Base-by-base conservation (phyloP, 2,329 filamentous ascomycete species). In the Colletotrichum sp. region DNA sequence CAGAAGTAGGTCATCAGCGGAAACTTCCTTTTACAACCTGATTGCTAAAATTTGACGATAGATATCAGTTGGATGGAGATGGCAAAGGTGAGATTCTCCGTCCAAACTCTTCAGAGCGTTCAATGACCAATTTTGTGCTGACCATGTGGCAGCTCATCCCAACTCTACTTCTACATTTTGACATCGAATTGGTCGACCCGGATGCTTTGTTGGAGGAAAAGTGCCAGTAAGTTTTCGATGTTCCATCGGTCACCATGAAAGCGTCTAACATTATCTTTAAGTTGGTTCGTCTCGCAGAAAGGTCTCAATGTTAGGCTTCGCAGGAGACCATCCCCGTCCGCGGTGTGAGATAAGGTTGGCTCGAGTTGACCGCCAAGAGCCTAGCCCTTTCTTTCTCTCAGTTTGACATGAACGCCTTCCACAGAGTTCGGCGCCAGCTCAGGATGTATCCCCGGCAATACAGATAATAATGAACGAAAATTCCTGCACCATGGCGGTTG, bases 51-150 rank as follows among this genome's bases (percentile, higher is more conserved):
- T 18, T n/a, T 8, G 3, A 15, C 26, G 6, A 36, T 57, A 69
- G 71, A 76, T 13, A 77, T 76, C 3, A 77, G 73, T 15, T 67
- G 71, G 57, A 77, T 77, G 73, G 70, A 76, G 28, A 76, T 77
- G 69, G 15, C 68, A 9, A 77, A 77, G 63, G 22, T 4, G 30
- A 26, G n/a, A 30, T n/a, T n/a, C 3, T n/a, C 6, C 9, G 4
- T 5, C 26, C 55, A 55, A 7, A 28, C n/a, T 3, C 1, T n/a
- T 36, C 6, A 0, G 2, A 10, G 22, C 12, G 18, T 3, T 8
- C 3, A 24, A 4, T n/a, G 12, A 28, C 12, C 9, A 12, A 28
- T 28, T 3, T 26, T 28, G 1, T 60, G 26, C 28, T 62, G 28
- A 65, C 68, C 10, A 5, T 28, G 2, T 39, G 4, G 26, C 3